These are phyloP conservation scores for Golubevia pallescens DNA, from an alignment of 1,284 basidiomycete genomes.

Conservation along the genomic window DNA sequence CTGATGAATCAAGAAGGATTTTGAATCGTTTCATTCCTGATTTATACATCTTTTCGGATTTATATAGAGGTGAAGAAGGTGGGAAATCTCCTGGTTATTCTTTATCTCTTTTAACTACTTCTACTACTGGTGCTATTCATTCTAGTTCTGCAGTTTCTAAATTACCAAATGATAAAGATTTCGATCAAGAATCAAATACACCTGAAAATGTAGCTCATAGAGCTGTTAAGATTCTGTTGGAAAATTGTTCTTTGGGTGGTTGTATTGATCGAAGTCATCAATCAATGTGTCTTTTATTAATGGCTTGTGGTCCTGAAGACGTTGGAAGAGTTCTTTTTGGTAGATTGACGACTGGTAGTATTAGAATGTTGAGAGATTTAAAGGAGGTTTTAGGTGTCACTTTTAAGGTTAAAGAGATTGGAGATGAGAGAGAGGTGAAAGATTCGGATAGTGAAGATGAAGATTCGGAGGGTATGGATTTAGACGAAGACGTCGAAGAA, in stretches of 20 bases:
- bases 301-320: constrained; percentile 95
- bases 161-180: constrained; percentile 9
- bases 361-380: constrained; percentile 87
- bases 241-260: constrained; percentile 80
- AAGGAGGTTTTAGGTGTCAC: constrained; percentile 77
- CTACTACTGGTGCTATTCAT: constrained; percentile 87
- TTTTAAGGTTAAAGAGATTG: constrained; percentile 67
- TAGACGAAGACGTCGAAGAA: constrained; percentile 10
- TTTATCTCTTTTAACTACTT: constrained; percentile 85
- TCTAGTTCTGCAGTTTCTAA: constrained; percentile 84
- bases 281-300: constrained; percentile 82
- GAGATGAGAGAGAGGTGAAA: constrained; percentile 6
- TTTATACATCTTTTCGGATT: constrained; percentile 96
- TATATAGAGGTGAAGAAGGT: constrained; percentile 95
- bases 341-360: constrained; percentile 75
- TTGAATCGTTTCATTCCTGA: constrained; percentile 97
- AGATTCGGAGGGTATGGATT: not conserved
- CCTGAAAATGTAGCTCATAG: constrained; percentile 89
- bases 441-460: not conserved
- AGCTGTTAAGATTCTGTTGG: constrained; percentile 78
- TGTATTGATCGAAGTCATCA: constrained; percentile 92
- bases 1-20: constrained; percentile 86
- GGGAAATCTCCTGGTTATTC: constrained; percentile 98
- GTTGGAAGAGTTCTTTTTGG: constrained; percentile 87
- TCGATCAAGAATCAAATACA: constrained; percentile 66